Percentiles rank a stretch among this genome's conserved stretches.
phyloP scores from a whole-genome alignment of 2,329 filamentous ascomycete genomes.

The Alternaria sp. region DNA sequence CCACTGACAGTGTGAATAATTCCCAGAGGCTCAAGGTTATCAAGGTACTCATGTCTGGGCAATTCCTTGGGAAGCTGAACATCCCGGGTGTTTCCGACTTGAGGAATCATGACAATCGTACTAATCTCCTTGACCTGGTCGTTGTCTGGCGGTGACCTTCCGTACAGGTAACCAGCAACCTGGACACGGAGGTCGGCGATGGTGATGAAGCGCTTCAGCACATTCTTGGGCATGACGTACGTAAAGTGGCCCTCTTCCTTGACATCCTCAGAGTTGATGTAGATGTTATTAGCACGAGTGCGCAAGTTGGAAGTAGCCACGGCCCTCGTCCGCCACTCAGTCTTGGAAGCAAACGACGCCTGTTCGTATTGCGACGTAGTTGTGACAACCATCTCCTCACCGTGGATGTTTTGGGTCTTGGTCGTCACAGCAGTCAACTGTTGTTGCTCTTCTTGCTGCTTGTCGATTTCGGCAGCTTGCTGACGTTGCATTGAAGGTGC shows the following conservation, averaged over 20 bases:
- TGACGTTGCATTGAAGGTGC: slow-evolving; percentile 98
- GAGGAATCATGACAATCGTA: slow-evolving; percentile 96
- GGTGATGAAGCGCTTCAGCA: slow-evolving; percentile 97
- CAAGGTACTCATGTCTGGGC: slow-evolving; percentile 90
- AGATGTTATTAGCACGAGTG: slow-evolving; percentile 96
- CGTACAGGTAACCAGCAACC: slow-evolving; percentile 95
- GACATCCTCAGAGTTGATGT: slow-evolving; percentile 94
- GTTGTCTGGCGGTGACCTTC: slow-evolving; percentile 90
- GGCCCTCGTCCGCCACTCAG: slow-evolving; percentile 95
- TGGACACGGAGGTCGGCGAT: slow-evolving; percentile 96
- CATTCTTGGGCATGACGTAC: slow-evolving; percentile 99
- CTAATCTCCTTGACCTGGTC: slow-evolving; percentile 96
- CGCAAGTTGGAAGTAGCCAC: slow-evolving; percentile 96
- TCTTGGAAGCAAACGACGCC: slow-evolving; percentile 97
- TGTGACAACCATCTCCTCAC: slow-evolving; percentile 97
- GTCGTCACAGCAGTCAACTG: slow-evolving; percentile 97
- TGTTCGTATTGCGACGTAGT: slow-evolving; percentile 98
- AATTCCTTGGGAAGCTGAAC: slow-evolving; percentile 89
- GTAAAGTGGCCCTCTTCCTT: slow-evolving; percentile 87
- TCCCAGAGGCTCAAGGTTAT: slow-evolving; percentile 86
- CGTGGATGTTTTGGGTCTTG: slow-evolving; percentile 96
- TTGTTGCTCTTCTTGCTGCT: slow-evolving; percentile 96
- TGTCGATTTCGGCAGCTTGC: slow-evolving; percentile 97
- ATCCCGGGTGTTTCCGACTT: slow-evolving; percentile 91
- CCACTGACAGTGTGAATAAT: slow-evolving; percentile 95